Base-by-base conservation (phyloP, 345 rosid genomes). In the Gossypium anomalum region DNA sequence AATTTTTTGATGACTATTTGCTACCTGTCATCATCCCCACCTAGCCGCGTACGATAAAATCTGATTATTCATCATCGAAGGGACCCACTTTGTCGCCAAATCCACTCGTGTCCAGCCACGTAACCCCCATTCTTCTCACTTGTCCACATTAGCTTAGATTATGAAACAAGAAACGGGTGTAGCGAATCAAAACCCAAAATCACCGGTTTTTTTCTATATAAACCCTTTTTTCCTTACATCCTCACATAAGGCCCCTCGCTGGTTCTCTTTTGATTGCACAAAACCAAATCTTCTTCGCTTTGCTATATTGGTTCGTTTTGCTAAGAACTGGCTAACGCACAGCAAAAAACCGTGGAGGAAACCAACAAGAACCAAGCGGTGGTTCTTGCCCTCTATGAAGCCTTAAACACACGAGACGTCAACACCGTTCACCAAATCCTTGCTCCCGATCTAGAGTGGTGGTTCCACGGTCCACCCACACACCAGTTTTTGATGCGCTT, bases 401-500 rank as follows among this genome's bases (percentile, higher is more conserved):
- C 99, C 89, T 70, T 95, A 60, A 87, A 81, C 57, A 58, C 86
- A 22, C 93, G 94, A 17, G 93, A 95, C 98, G 98, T 89, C 0
- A 80, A 70, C 57, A 87, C 90, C 1, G 96, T 95, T 10, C 90
- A 86, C 88, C 81, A 83, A 80, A 86, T 91, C 83, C 81, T 95
- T 0, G 92, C 93, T 20, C 86, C 92, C 7, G 99, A 95, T 75
- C 98, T 95, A 64, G 99, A 95, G 86, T 91, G 93, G 86, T 95
- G 99, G 99, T 95, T 95, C 82, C 99, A 95, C 79, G 99, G 99
- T 15, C 99, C 99, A 3, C 99, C 98, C 5, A 80, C 94, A 27
- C 90, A 95, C 88, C 99, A 95, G 90, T 95, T 86, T 89, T 58
- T 95, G 96, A 95, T 93, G 99, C 98, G 89, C 86, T 81, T 87